These are phyloP conservation scores for Pilaira anomala DNA, from an alignment of 192 early-diverging fungal genomes.

Conservation along the genomic window DNA sequence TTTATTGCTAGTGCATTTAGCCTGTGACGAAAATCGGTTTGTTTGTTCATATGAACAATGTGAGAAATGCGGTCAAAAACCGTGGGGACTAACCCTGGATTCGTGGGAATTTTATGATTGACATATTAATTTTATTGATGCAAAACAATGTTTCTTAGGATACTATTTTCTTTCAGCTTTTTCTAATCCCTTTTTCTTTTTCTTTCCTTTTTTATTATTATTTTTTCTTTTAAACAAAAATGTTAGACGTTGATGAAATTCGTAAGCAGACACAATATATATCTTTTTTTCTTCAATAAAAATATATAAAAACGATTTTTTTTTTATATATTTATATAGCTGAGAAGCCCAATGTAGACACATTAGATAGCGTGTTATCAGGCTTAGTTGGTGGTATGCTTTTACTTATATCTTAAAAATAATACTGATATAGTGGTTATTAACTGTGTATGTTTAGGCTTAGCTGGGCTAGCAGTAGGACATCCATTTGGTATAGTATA, in stretches of 20 bases:
- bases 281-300: background rate
- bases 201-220: background rate
- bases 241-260: slow-evolving; percentile 39
- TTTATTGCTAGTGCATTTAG: too few species aligned
- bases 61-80: background rate
- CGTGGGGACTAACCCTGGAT: slow-evolving; percentile 5
- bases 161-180: too few species aligned
- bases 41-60: too few species aligned
- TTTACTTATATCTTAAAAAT: background rate
- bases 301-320: background rate
- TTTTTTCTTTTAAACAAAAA: slow-evolving; percentile 1
- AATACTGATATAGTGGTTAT: background rate
- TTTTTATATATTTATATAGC: slow-evolving; percentile 13
- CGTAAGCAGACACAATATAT: slow-evolving; percentile 20
- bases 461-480: slow-evolving; percentile 55
- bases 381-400: slow-evolving; percentile 30
- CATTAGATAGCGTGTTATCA: slow-evolving; percentile 24
- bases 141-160: background rate
- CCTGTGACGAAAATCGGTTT: too few species aligned
- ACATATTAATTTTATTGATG: background rate
- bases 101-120: slow-evolving; percentile 16
- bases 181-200: background rate
- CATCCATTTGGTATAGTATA: slow-evolving; percentile 55
- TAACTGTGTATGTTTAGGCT: slow-evolving; percentile 31
- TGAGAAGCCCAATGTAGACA: slow-evolving; percentile 19